A percentile compares a stretch with the other conserved stretches of the same genome.
phyloP scores from a whole-genome alignment of 768 basidiomycete genomes.

The Boletus coccyginus region DNA sequence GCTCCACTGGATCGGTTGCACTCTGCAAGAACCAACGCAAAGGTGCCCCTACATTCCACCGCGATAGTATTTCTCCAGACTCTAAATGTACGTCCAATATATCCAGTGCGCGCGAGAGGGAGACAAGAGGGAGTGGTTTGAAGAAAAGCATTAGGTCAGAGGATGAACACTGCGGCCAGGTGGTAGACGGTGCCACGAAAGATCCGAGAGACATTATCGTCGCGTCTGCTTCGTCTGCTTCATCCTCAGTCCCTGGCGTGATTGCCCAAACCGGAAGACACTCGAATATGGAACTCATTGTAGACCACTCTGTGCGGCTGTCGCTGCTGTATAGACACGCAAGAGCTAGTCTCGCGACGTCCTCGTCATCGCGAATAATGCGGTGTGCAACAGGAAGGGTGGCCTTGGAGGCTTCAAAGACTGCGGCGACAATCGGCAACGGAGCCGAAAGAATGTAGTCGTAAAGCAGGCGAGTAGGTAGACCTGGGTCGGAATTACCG shows the following conservation, averaged over 20 bases:
- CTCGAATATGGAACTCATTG: constrained; percentile 92
- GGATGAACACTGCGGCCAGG: constrained; percentile 52
- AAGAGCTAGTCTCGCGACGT: constrained; percentile 82
- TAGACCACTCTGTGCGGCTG: constrained; percentile 67
- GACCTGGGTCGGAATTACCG: constrained; percentile 62
- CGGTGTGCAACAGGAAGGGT: constrained; percentile 70
- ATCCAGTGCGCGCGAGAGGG: constrained; percentile 82
- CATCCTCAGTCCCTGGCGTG: constrained; percentile 49
- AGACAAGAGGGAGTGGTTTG: constrained; percentile 66
- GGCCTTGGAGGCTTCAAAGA: constrained; percentile 92
- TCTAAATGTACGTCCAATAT: constrained; percentile 93
- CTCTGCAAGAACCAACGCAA: constrained; percentile 91
- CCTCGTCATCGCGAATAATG: constrained; percentile 77
- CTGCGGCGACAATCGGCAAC: constrained; percentile 62
- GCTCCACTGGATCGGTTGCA: constrained; percentile 58
- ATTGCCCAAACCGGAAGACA: constrained; percentile 92
- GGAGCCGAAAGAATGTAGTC: constrained; percentile 70
- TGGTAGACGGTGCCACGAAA: constrained; percentile 74
- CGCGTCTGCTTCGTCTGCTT: constrained; percentile 76
- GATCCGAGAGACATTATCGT: constrained; percentile 78
- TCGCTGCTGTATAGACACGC: constrained; percentile 86
- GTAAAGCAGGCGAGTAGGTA: constrained; percentile 66
- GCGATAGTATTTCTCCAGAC: constrained; percentile 85
- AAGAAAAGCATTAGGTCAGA: constrained; percentile 80
- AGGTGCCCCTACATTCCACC: constrained; percentile 83